phyloP scores from a whole-genome alignment of 2,329 filamentous ascomycete species.

The Scytalidium lignicola region DNA sequence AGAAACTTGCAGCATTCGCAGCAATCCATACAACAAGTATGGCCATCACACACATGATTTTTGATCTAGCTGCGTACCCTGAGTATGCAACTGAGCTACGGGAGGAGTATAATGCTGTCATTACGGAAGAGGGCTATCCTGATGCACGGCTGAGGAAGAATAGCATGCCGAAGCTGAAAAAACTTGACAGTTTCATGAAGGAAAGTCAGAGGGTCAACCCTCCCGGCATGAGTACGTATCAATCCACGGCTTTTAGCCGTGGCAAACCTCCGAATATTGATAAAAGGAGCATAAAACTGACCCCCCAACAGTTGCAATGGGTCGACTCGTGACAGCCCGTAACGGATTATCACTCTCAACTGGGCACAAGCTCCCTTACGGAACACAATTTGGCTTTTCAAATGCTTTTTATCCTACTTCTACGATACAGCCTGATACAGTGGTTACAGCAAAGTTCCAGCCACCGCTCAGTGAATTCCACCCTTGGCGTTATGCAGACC shows the following conservation, averaged over 20 bases:
- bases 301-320: neutral
- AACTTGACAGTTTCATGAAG: conserved; percentile 27
- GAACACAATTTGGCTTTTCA: conserved; percentile 22
- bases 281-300: neutral
- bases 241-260: conserved; percentile 12
- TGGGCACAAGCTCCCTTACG: conserved; percentile 39
- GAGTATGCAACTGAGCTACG: conserved; percentile 13
- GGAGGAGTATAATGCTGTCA: conserved; percentile 17
- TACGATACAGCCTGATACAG: neutral
- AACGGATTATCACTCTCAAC: conserved; percentile 43
- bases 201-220: conserved; percentile 26
- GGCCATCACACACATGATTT: conserved; percentile 18
- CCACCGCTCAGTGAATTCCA: conserved; percentile 5
- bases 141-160: conserved; percentile 25
- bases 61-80: conserved; percentile 18
- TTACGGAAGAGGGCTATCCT: conserved; percentile 1
- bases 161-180: conserved; percentile 24
- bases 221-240: conserved; percentile 10
- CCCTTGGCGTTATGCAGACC: conserved; percentile 5
- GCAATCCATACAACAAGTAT: conserved; percentile 21
- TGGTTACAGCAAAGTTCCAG: conserved; percentile 8
- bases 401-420: conserved; percentile 2
- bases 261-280: too few relatives aligned
- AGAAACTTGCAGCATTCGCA: conserved; percentile 7
- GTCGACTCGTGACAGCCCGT: conserved; percentile 2